Percentiles rank a stretch among this genome's conserved stretches.
These are phyloP conservation scores for Candida pseudofarinosa DNA, from an alignment of 805 yeast species.

Conservation along the genomic window DNA sequence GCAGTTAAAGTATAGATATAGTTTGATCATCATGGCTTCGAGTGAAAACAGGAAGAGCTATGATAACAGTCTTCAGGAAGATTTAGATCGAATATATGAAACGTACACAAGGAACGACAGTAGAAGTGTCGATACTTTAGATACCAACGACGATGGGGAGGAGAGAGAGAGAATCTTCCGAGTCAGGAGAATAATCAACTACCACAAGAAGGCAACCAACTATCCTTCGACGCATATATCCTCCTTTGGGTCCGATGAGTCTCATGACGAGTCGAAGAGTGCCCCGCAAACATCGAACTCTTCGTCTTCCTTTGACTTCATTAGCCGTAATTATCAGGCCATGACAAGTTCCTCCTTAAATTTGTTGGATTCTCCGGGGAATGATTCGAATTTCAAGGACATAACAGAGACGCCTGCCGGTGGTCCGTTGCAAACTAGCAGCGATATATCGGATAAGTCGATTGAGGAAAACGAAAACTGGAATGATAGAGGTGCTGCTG, in stretches of 20 bases:
- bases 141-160: conserved; percentile 17
- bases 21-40: not conserved
- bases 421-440: not conserved
- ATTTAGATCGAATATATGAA: conserved; percentile 24
- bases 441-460: conserved; percentile 1
- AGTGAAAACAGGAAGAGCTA: not conserved
- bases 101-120: conserved; percentile 11
- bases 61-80: conserved; percentile 15
- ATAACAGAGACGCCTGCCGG: conserved; percentile 13
- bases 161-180: conserved; percentile 5
- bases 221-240: conserved; percentile 24
- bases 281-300: conserved; percentile 31
- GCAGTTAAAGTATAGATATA: not conserved
- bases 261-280: conserved; percentile 13
- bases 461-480: conserved; percentile 20
- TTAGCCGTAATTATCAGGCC: conserved; percentile 15
- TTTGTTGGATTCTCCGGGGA: conserved; percentile 26
- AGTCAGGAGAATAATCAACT: not conserved
- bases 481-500: conserved; percentile 35
- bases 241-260: conserved; percentile 14
- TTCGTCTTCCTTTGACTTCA: conserved; percentile 30
- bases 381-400: conserved; percentile 17
- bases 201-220: conserved; percentile 6
- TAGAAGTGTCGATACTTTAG: conserved; percentile 25
- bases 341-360: conserved; percentile 34